Evolutionary conservation across 1,284 basidiomycete genomes (phyloP).

Genomic region (Papiliotrema nemorosa): DNA sequence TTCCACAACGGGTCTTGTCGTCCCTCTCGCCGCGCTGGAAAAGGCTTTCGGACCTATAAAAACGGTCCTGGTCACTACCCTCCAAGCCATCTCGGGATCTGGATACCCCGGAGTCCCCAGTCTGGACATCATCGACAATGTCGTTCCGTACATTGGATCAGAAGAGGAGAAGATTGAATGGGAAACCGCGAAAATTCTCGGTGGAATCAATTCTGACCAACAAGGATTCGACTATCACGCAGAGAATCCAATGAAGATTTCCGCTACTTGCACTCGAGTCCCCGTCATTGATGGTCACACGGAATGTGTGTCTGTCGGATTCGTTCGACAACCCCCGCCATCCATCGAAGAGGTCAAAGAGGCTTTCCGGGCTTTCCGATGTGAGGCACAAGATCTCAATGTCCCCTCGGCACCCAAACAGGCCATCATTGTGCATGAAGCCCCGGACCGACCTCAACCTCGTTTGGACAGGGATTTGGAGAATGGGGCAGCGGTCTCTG

Average conservation of each 20-base stretch:
- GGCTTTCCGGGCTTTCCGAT: slow-evolving; percentile 70
- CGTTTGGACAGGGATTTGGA: slow-evolving; percentile 87
- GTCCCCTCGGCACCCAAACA: slow-evolving; percentile 83
- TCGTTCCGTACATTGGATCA: slow-evolving; percentile 90
- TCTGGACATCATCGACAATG: slow-evolving; percentile 93
- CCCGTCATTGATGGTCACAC: slow-evolving; percentile 91
- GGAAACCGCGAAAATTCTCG: slow-evolving; percentile 96
- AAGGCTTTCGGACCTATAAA: slow-evolving; percentile 90
- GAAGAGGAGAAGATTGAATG: slow-evolving; percentile 95
- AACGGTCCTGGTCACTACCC: slow-evolving; percentile 83
- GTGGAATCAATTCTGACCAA: slow-evolving; percentile 60
- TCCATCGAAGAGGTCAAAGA: slow-evolving; percentile 82
- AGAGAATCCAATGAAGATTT: slow-evolving; percentile 68
- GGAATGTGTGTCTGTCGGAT: slow-evolving; percentile 82
- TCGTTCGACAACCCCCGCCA: slow-evolving; percentile 67
- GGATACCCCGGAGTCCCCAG: slow-evolving; percentile 92
- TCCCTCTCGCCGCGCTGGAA: slow-evolving; percentile 90
- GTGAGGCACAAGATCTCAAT: slow-evolving; percentile 72
- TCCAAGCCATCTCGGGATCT: slow-evolving; percentile 96
- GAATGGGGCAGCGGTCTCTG: slow-evolving; percentile 86
- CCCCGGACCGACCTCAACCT: slow-evolving; percentile 90
- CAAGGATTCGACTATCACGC: slow-evolving; percentile 82
- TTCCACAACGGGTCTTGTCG: slow-evolving; percentile 89
- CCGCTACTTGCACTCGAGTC: slow-evolving; percentile 87
- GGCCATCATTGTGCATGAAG: slow-evolving; percentile 89